Conservation (phyloP, 1,139 yeast species). For the Arxiozyma telluris region DNA sequence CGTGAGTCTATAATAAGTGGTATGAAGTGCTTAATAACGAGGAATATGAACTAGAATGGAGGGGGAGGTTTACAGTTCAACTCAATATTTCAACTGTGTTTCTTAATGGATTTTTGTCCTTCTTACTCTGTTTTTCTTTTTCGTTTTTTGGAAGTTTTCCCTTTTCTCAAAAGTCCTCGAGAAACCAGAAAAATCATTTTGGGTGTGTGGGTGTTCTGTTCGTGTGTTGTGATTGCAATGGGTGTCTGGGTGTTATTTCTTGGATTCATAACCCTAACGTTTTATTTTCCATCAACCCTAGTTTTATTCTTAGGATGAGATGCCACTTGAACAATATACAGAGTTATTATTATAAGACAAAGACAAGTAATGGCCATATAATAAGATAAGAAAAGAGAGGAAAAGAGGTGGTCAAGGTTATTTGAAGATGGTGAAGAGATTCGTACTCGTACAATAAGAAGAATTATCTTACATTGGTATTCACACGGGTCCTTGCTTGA, state of each 20-base stretch:
- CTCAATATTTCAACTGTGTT: too few relatives aligned
- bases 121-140: background rate
- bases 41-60: background rate
- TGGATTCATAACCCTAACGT: background rate
- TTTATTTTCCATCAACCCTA: background rate
- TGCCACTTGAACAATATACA: background rate
- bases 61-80: background rate
- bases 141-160: too few relatives aligned
- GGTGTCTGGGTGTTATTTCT: background rate
- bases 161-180: too few relatives aligned
- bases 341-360: background rate
- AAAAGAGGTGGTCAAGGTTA: background rate
- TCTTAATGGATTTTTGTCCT: background rate
- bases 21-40: background rate
- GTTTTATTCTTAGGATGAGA: background rate
- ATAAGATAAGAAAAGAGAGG: background rate
- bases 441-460: too few relatives aligned
- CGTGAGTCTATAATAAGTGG: background rate
- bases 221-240: background rate
- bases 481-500: background rate
- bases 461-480: too few relatives aligned
- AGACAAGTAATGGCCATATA: too few relatives aligned
- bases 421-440: too few relatives aligned
- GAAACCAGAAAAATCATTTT: too few relatives aligned
- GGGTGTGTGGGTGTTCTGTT: background rate